Base-by-base conservation (phyloP, 768 basidiomycete genomes). In the Lyophyllum semitale region DNA sequence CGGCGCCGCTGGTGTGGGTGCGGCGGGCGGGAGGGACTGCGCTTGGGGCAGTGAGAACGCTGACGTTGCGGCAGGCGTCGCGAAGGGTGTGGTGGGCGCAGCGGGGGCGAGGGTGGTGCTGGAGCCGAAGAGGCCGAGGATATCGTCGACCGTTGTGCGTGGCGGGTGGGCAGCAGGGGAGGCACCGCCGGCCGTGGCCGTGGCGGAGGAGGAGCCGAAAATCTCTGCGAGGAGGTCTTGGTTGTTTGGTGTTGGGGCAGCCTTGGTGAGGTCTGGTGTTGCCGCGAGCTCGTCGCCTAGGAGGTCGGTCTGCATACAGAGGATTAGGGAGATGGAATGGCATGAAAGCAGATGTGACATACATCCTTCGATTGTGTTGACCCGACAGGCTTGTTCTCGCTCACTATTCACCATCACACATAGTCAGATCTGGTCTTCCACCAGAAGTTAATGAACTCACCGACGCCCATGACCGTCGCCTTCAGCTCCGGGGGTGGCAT, bases 401-500 rank as follows among this genome's bases (percentile, higher is more conserved):
- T 95, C 49, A 95, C 94, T 95, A 61, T 20, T 45, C 8, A 56
- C 35, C 37, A 20, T 27, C 18, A 8, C 48, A 43, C 32, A 8
- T 48, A 8, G 41, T 51, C 44, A 55, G 59, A 17, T 70, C 42
- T n/a, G 32, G 22, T 29, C n/a, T 27, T 29, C 40, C 29, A 32
- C n/a, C 32, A 40, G 13, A 51, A 8, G 2, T n/a, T 12, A 26
- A 5, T 11, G 3, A 13, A 74, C 84, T 59, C 61, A 95, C 94
- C 91, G 56, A 89, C 82, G 43, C 93, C 97, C 81, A 96, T 90
- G 2, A 98, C 91, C 2, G 96, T 98, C n/a, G 91, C 89, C 74
- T 95, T 97, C 60, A 98, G 74, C 69, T 99, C 97, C 1, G 97
- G 97, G 5, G 93, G 91, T n/a, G 97, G 97, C 97, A 99, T 99